phyloP scores from a whole-genome alignment of 169 alveolate genomes.

The Cryptosporidium felis region DNA sequence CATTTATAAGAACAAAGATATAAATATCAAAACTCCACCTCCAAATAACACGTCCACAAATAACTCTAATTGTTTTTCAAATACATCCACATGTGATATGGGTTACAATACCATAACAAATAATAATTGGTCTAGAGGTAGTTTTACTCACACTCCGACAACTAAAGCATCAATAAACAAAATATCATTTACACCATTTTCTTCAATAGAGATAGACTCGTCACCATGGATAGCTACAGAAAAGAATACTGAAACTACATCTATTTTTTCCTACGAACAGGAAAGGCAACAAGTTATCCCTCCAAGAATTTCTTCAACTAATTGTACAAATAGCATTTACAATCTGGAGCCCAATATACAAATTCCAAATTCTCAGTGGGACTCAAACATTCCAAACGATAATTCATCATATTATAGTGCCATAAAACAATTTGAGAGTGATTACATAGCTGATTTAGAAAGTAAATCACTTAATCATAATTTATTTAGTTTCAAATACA shows the following conservation, averaged over 20 bases:
- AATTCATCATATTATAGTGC: background rate
- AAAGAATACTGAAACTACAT: background rate
- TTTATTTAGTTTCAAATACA: background rate
- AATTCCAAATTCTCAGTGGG: background rate
- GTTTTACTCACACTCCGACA: conserved; percentile 26
- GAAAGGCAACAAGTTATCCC: conserved; percentile 27
- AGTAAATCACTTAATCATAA: background rate
- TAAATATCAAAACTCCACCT: conserved; percentile 34
- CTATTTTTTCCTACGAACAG: conserved; percentile 9
- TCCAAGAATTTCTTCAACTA: conserved; percentile 25
- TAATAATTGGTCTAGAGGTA: background rate
- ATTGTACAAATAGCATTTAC: background rate
- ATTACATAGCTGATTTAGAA: background rate
- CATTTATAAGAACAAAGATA: background rate
- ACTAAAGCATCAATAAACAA: conserved; percentile 17
- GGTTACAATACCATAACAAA: background rate
- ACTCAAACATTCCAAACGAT: background rate
- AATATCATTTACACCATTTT: conserved; percentile 41
- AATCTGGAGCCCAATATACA: background rate
- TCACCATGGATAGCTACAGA: conserved; percentile 49
- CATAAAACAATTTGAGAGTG: background rate
- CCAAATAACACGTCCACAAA: conserved; percentile 28
- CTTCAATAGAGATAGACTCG: conserved; percentile 37
- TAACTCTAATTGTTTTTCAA: conserved; percentile 31
- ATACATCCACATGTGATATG: conserved; percentile 8